These are phyloP conservation scores for Saccharomyces hybrid DNA, from an alignment of 1,139 yeast genomes.

Conservation along the genomic window DNA sequence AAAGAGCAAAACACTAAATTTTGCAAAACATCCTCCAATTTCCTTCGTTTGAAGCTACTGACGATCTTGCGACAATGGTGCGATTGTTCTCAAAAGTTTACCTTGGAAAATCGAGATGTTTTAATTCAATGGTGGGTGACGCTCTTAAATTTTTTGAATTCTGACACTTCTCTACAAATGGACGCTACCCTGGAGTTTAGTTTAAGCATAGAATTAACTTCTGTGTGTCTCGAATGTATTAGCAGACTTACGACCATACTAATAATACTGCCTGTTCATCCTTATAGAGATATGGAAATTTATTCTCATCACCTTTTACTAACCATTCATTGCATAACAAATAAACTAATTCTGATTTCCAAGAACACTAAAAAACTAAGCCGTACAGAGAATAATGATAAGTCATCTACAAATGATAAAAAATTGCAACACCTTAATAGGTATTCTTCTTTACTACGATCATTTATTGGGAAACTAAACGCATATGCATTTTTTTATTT, in stretches of 20 bases:
- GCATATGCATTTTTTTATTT: slow-evolving; percentile 29
- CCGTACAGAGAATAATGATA: background rate
- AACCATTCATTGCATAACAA: slow-evolving; percentile 26
- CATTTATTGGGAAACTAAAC: slow-evolving; percentile 28
- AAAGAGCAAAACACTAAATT: background rate
- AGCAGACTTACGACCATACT: slow-evolving; percentile 24
- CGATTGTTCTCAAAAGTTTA: background rate
- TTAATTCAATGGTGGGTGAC: slow-evolving; percentile 32
- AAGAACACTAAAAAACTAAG: slow-evolving; percentile 8
- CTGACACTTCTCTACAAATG: slow-evolving; percentile 9
- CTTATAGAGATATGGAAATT: slow-evolving; percentile 16
- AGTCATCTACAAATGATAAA: background rate
- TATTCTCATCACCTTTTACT: slow-evolving; percentile 24
- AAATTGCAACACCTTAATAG: slow-evolving; percentile 11
- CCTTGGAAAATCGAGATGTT: slow-evolving; percentile 12
- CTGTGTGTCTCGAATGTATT: slow-evolving; percentile 26
- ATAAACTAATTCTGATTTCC: slow-evolving; percentile 22
- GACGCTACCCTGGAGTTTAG: slow-evolving; percentile 3
- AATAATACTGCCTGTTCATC: slow-evolving; percentile 14
- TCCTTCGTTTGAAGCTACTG: slow-evolving; percentile 21
- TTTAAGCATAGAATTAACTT: slow-evolving; percentile 14
- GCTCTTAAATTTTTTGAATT: slow-evolving; percentile 22
- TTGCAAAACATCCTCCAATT: slow-evolving; percentile 13
- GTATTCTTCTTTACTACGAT: slow-evolving; percentile 21
- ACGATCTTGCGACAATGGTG: slow-evolving; percentile 14